These are phyloP conservation scores for Fraxinus nigra DNA, from an alignment of 305 asterid genomes.

Conservation along the genomic window DNA sequence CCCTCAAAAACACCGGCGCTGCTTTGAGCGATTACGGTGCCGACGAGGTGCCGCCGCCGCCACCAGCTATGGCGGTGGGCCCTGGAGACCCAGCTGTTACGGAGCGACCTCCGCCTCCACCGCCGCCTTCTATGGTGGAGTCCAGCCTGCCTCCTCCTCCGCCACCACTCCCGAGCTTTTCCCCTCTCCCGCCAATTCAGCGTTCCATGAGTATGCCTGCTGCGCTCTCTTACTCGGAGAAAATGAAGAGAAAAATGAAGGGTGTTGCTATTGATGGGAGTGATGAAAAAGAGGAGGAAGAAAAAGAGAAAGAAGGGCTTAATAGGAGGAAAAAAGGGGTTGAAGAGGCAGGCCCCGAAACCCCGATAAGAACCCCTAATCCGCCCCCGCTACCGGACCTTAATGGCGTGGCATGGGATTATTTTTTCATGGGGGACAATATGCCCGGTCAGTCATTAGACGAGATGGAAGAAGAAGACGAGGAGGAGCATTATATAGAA, in stretches of 20 bases:
- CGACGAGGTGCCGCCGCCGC: slow-evolving; percentile 55
- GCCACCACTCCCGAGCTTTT: slow-evolving; percentile 82
- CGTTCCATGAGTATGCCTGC: slow-evolving; percentile 86
- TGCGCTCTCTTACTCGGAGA: slow-evolving; percentile 28
- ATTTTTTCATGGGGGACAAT: slow-evolving; percentile 54
- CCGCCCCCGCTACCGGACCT: slow-evolving; percentile 54
- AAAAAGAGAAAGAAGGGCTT: slow-evolving; percentile 35
- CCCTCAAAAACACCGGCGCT: slow-evolving; percentile 92
- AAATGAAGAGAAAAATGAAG: slow-evolving; percentile 53
- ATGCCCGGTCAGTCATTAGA: slow-evolving; percentile 40
- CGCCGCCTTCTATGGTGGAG: slow-evolving; percentile 59
- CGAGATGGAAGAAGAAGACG: slow-evolving; percentile 49
- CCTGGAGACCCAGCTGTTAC: slow-evolving; percentile 37
- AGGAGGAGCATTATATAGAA: slow-evolving; percentile 23
- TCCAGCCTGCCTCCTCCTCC: slow-evolving; percentile 84
- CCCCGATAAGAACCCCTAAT: slow-evolving; percentile 45
- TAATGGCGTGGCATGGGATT: slow-evolving; percentile 89
- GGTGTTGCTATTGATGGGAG: slow-evolving; percentile 49
- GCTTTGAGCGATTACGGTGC: slow-evolving; percentile 85
- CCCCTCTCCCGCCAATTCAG: slow-evolving; percentile 69
- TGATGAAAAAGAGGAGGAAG: slow-evolving; percentile 42
- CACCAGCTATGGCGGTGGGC: slow-evolving; percentile 26
- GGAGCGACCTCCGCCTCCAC: slow-evolving; percentile 58
- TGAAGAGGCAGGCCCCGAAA: slow-evolving; percentile 31
- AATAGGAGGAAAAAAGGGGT: slow-evolving; percentile 44